Evolutionary conservation across 192 early-diverging fungal species (phyloP).

Genomic region (Radiomyces spectabilis): DNA sequence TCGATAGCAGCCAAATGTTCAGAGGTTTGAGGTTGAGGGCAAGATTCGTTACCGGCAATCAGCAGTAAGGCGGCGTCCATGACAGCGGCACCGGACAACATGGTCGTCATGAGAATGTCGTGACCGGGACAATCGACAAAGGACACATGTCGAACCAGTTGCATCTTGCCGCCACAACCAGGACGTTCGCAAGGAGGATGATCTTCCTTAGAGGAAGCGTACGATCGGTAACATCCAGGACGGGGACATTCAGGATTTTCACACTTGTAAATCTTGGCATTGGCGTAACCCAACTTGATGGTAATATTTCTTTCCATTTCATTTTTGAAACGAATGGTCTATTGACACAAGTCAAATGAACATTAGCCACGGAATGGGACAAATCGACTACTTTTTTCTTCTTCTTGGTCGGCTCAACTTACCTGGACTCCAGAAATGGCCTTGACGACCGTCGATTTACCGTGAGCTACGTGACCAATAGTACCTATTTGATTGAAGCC

Average conservation of each 20-base stretch:
- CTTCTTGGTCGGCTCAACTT: no score
- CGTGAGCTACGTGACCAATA: conserved; percentile 99
- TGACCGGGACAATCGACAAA: conserved; percentile 99
- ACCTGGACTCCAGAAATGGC: conserved; percentile 95
- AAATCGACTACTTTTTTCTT: no score
- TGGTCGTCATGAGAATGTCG: conserved; percentile 99
- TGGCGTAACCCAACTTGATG: conserved; percentile 98
- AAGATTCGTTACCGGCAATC: conserved; percentile 96
- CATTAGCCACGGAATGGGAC: not conserved
- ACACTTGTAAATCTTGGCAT: conserved; percentile 99
- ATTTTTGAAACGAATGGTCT: conserved; percentile 96
- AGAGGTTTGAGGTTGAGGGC: conserved; percentile 97
- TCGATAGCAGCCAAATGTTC: conserved; percentile 99
- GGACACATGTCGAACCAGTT: conserved; percentile 84
- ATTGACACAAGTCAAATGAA: not conserved
- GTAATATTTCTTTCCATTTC: conserved; percentile 99
- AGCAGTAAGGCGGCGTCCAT: conserved; percentile 98
- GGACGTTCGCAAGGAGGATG: conserved; percentile 82
- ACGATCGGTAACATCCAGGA: conserved; percentile 93
- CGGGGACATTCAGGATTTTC: conserved; percentile 86
- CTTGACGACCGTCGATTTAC: conserved; percentile 98
- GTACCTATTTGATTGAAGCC: conserved; percentile 56
- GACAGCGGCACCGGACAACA: conserved; percentile 97
- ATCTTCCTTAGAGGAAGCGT: conserved; percentile 74
- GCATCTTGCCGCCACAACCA: conserved; percentile 81